A percentile compares a stretch with the other conserved stretches of the same genome.
These are phyloP conservation scores for Amphibolis antarctica DNA, from an alignment of 106 monocot species.

Conservation along the genomic window DNA sequence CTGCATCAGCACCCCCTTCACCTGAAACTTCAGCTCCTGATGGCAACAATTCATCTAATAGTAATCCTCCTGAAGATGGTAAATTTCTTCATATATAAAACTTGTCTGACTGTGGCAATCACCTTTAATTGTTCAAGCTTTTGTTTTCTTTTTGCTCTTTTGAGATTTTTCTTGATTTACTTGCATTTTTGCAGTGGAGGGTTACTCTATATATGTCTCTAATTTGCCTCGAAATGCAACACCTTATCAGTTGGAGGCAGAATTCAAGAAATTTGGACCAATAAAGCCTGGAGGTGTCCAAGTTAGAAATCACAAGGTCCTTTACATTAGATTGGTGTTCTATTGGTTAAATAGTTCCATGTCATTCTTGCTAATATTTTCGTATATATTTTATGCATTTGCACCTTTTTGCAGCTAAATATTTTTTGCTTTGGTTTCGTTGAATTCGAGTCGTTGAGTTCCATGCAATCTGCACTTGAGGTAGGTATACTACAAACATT, in stretches of 20 bases:
- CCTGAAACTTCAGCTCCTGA: conserved; percentile 18
- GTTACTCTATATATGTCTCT: conserved; percentile 57
- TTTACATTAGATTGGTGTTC: background rate
- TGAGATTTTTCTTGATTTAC: background rate
- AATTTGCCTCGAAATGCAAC: conserved; percentile 68
- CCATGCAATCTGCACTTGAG: conserved; percentile 35
- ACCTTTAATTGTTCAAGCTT: background rate
- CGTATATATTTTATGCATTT: background rate
- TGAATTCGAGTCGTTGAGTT: conserved; percentile 26
- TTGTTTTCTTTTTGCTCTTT: background rate
- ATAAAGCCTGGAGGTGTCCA: conserved; percentile 77
- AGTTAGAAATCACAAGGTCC: conserved; percentile 87
- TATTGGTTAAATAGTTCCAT: no score
- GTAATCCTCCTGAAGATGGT: conserved; percentile 33
- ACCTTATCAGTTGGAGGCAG: conserved; percentile 37
- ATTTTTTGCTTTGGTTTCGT: conserved; percentile 41
- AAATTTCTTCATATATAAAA: background rate
- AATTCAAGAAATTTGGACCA: conserved; percentile 67
- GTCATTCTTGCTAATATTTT: background rate
- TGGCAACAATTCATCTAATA: conserved; percentile 12
- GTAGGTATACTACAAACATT: conserved; percentile 4
- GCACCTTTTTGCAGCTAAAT: conserved; percentile 18
- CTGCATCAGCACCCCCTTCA: conserved; percentile 12
- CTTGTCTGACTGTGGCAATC: background rate
- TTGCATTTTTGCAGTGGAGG: conserved; percentile 29